phyloP scores from a whole-genome alignment of 208 protist genomes.

The Leishmania aethiopica region DNA sequence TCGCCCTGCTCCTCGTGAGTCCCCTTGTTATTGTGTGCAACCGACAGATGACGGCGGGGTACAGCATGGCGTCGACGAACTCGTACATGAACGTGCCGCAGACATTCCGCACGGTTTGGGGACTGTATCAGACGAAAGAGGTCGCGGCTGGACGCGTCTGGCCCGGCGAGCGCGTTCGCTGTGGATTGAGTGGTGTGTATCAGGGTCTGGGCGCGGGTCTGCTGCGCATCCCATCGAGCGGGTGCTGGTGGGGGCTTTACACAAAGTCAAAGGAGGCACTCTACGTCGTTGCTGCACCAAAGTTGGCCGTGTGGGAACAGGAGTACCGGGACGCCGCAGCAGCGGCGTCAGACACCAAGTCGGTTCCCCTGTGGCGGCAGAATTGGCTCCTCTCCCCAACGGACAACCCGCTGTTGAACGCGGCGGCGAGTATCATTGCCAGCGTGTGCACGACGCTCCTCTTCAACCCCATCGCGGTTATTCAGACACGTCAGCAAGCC shows the following conservation, averaged over 20 bases:
- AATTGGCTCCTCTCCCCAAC: slow-evolving; percentile 80
- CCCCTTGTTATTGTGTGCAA: slow-evolving; percentile 76
- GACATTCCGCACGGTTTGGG: slow-evolving; percentile 58
- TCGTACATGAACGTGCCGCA: slow-evolving; percentile 39
- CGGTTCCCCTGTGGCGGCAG: slow-evolving; percentile 43
- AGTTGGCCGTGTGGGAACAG: slow-evolving; percentile 52
- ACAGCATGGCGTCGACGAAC: slow-evolving; percentile 67
- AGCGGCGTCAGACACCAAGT: neutral
- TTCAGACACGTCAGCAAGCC: slow-evolving; percentile 81
- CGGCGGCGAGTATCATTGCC: slow-evolving; percentile 54
- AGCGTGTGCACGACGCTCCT: slow-evolving; percentile 70
- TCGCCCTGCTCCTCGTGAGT: slow-evolving; percentile 63
- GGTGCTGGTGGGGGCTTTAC: slow-evolving; percentile 87
- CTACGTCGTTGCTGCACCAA: slow-evolving; percentile 62
- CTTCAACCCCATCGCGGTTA: slow-evolving; percentile 83
- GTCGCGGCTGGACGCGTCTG: neutral
- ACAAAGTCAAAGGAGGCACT: slow-evolving; percentile 71
- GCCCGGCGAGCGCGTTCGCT: slow-evolving; percentile 13
- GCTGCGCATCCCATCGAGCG: slow-evolving; percentile 71
- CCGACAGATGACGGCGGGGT: slow-evolving; percentile 84
- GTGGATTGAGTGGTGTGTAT: slow-evolving; percentile 65
- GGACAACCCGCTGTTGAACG: slow-evolving; percentile 86
- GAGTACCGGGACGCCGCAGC: slow-evolving; percentile 11
- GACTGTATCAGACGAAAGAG: slow-evolving; percentile 36
- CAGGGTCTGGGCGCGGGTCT: slow-evolving; percentile 70